phyloP scores from a whole-genome alignment of 805 yeast genomes.

The Diddensiella transvaalensis region DNA sequence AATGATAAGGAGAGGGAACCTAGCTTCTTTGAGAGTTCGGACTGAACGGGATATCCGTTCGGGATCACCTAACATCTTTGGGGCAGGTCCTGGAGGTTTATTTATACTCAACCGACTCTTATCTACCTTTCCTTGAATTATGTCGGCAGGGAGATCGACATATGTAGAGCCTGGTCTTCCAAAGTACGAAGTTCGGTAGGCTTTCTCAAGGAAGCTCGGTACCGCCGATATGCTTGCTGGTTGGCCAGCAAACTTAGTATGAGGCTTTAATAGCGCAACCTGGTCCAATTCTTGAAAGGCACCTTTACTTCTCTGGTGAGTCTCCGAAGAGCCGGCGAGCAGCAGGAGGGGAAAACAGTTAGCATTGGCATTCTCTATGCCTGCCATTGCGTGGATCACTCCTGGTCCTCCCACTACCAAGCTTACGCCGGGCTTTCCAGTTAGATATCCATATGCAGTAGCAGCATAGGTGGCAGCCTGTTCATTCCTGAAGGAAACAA shows the following conservation, averaged over 20 bases:
- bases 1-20: slow-evolving; percentile 51
- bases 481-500: slow-evolving; percentile 63
- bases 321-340: slow-evolving; percentile 58
- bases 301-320: slow-evolving; percentile 49
- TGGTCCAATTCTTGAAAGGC: slow-evolving; percentile 74
- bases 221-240: slow-evolving; percentile 37
- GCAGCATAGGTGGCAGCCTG: slow-evolving; percentile 78
- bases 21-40: slow-evolving; percentile 33
- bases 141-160: slow-evolving; percentile 61
- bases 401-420: slow-evolving; percentile 79
- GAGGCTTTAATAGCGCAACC: slow-evolving; percentile 44
- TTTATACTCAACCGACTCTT: slow-evolving; percentile 9
- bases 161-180: slow-evolving; percentile 63
- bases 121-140: slow-evolving; percentile 40
- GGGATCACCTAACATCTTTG: slow-evolving; percentile 38
- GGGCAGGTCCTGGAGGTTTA: slow-evolving; percentile 32
- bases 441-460: slow-evolving; percentile 62
- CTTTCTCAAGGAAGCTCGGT: slow-evolving; percentile 43
- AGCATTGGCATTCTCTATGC: slow-evolving; percentile 55
- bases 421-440: slow-evolving; percentile 61
- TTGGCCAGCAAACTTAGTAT: slow-evolving; percentile 51
- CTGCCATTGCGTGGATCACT: slow-evolving; percentile 62
- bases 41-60: slow-evolving; percentile 38
- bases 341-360: slow-evolving; percentile 66
- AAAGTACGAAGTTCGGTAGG: slow-evolving; percentile 41